Evolutionary conservation across 495 filamentous ascomycete genomes (phyloP).

Genomic region (Penicillium waksmanii): DNA sequence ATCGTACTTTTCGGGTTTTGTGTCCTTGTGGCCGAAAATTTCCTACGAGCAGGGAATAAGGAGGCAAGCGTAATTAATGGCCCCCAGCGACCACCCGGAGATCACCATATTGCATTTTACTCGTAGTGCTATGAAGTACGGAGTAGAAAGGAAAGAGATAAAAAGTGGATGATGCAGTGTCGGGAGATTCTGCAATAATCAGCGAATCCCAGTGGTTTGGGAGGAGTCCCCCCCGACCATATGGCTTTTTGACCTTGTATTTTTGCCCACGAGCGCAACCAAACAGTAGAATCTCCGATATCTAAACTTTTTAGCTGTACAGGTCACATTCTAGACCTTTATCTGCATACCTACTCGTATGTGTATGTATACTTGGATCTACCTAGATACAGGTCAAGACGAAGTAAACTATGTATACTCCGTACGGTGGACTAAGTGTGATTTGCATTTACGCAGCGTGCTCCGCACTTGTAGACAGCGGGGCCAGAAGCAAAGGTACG

Average conservation of each 20-base stretch:
- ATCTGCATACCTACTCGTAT: not conserved
- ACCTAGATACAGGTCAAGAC: too few relatives aligned
- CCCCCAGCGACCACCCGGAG: not conserved
- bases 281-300: not conserved
- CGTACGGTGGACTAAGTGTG: not conserved
- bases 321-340: not conserved
- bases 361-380: too few relatives aligned
- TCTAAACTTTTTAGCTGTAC: not conserved
- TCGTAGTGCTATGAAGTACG: not conserved
- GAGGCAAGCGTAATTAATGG: not conserved
- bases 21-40: not conserved
- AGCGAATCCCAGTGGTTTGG: not conserved
- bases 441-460: not conserved
- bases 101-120: not conserved
- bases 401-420: too few relatives aligned
- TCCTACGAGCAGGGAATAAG: not conserved
- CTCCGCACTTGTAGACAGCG: conserved; percentile 1
- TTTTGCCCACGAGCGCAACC: not conserved
- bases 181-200: not conserved
- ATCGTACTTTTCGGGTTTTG: not conserved
- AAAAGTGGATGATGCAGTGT: not conserved
- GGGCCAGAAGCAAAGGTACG: not conserved
- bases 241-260: not conserved
- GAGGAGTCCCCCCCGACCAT: not conserved
- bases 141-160: not conserved